These are phyloP conservation scores for Melanogaster broomeanus DNA, from an alignment of 768 basidiomycete species.

Conservation along the genomic window DNA sequence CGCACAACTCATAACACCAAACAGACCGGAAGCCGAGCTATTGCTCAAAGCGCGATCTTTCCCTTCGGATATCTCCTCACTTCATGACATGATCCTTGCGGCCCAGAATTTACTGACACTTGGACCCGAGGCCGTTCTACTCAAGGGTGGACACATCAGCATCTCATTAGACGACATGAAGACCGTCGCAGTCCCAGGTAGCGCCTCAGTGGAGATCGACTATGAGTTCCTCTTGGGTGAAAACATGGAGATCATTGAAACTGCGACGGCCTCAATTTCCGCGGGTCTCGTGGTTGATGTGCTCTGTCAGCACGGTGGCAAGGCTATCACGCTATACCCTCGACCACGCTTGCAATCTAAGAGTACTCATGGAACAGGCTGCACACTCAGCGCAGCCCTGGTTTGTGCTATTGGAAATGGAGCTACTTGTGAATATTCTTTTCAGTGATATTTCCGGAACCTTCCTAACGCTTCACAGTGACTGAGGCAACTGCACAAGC, in stretches of 20 bases:
- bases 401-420: slow-evolving; percentile 63
- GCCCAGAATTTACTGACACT: slow-evolving; percentile 48
- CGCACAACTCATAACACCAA: slow-evolving; percentile 78
- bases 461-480: slow-evolving; percentile 37
- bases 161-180: slow-evolving; percentile 48
- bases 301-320: slow-evolving; percentile 41
- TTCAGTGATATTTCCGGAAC: neutral
- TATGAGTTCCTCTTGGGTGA: slow-evolving; percentile 49
- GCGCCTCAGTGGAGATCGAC: slow-evolving; percentile 37
- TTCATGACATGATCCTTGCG: slow-evolving; percentile 64
- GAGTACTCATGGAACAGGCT: slow-evolving; percentile 91
- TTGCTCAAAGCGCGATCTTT: slow-evolving; percentile 47
- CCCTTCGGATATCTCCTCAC: slow-evolving; percentile 36
- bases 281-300: slow-evolving; percentile 62
- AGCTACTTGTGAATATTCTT: slow-evolving; percentile 36
- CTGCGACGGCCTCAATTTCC: slow-evolving; percentile 5
- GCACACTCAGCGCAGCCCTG: slow-evolving; percentile 85
- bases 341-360: slow-evolving; percentile 63
- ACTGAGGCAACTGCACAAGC: slow-evolving; percentile 60
- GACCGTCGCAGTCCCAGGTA: slow-evolving; percentile 25
- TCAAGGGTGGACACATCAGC: slow-evolving; percentile 85
- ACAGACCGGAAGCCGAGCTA: slow-evolving; percentile 77
- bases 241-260: slow-evolving; percentile 65
- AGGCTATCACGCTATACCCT: slow-evolving; percentile 50
- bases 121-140: slow-evolving; percentile 60